These are phyloP conservation scores for Epichloe elymi DNA, from an alignment of 2,329 filamentous ascomycete species.

Conservation along the genomic window DNA sequence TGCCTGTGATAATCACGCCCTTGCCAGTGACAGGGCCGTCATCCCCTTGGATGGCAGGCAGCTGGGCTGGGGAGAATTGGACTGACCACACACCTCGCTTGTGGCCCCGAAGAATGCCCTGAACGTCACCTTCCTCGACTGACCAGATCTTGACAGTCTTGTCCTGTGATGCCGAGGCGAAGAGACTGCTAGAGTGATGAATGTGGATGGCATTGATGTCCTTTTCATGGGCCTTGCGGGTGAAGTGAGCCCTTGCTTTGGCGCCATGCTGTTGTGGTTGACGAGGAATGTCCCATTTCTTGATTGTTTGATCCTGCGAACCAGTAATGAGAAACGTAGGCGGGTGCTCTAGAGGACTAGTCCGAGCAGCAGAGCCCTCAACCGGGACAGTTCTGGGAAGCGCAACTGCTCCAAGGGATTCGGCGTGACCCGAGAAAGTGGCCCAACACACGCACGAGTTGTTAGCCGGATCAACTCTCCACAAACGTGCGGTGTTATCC, in stretches of 20 bases:
- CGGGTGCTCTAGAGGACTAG: constrained; percentile 63
- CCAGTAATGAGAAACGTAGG: constrained; percentile 80
- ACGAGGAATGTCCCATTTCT: constrained; percentile 75
- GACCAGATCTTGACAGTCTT: constrained; percentile 97
- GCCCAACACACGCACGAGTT: constrained; percentile 69
- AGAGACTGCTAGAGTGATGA: constrained; percentile 60
- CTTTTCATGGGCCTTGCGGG: constrained; percentile 93
- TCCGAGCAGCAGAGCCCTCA: constrained; percentile 55
- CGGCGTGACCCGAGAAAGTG: constrained; percentile 80
- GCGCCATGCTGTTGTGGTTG: constrained; percentile 28
- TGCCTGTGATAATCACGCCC: constrained; percentile 77
- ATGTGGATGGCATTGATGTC: constrained; percentile 94
- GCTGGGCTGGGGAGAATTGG: constrained; percentile 69
- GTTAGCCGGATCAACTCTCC: constrained; percentile 68
- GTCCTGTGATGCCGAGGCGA: constrained; percentile 94
- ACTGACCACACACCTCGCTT: constrained; percentile 94
- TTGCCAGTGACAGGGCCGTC: constrained; percentile 61
- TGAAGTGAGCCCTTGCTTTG: constrained; percentile 59
- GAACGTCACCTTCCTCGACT: constrained; percentile 72
- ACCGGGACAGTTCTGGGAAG: constrained; percentile 59
- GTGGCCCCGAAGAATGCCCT: constrained; percentile 85
- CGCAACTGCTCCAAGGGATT: constrained; percentile 82
- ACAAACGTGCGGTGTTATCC: constrained; percentile 86
- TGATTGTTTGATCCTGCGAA: constrained; percentile 90
- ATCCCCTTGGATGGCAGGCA: constrained; percentile 59